Base-by-base conservation (phyloP, 495 filamentous ascomycete species). In the Lophiotrema nucula region DNA sequence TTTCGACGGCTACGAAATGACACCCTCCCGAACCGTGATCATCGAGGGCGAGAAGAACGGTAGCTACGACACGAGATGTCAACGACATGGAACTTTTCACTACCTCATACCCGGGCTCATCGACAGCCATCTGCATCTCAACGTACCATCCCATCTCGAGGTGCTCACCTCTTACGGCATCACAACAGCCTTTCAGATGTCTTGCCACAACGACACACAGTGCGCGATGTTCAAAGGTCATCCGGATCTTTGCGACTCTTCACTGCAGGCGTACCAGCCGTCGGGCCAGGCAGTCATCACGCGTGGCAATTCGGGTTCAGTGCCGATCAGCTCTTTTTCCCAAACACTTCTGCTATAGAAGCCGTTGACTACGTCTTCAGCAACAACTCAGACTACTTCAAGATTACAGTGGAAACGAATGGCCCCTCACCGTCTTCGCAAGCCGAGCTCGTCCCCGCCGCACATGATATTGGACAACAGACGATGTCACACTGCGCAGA, bases 31-130 rank as follows among this genome's bases (percentile, higher is more conserved):
- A 18, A 62, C 53, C 4, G 35, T 62, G 15, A 18, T 51, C 4
- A 58, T 62, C 16, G 13, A 57, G 33, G 28, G 44, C 12, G 46
- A 33, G 18, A 3, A 12, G 1, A 1, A 59, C 51, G 19, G 47
- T 42, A 21, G 10, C 13, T 10, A 6, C 39, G 13, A 37, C 26
- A 6, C 27, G 23, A 25, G 21, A 23, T 47, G 47, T 73, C 28
- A 70, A n/a, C n/a, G n/a, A n/a, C n/a, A 74, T 53, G 73, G 47
- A 4, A 51, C 48, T 19, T 66, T 68, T n/a, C 43, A 64, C 21
- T 56, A 69, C 47, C 49, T 73, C 12, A 65, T 74, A 10, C 73
- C 72, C 0, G 73, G 72, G 4, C 55, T 75, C 5, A 74, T 74
- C 54, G 72, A 73, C 38, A 62, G 60, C 21, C 71, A 74, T 33